Percentiles rank a stretch among this genome's conserved stretches.
These are phyloP conservation scores for Camellia japonica DNA, from an alignment of 148 eudicot genomes.

Conservation along the genomic window DNA sequence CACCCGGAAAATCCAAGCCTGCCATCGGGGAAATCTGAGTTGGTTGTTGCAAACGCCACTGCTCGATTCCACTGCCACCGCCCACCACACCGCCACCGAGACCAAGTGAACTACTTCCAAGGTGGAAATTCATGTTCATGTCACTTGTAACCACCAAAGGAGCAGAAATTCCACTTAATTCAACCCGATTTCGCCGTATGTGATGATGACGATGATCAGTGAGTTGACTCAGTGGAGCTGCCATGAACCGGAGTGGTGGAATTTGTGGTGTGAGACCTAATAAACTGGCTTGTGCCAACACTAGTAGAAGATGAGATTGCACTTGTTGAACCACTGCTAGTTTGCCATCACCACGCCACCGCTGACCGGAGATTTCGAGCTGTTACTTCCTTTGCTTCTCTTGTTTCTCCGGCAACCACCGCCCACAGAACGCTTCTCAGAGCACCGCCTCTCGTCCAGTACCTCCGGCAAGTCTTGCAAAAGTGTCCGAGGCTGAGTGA, in stretches of 20 bases:
- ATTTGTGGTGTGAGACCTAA: slow-evolving; percentile 25
- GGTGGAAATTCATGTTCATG: slow-evolving; percentile 27
- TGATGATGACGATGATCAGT: no score
- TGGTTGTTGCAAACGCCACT: slow-evolving; percentile 28
- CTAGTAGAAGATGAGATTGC: slow-evolving; percentile 17
- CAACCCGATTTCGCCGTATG: slow-evolving; percentile 31
- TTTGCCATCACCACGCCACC: slow-evolving; percentile 25
- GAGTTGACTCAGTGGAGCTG: no score
- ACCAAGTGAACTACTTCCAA: slow-evolving; percentile 29
- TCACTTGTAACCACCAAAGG: slow-evolving; percentile 28
- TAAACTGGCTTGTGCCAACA: slow-evolving; percentile 16
- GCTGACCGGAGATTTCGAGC: slow-evolving; percentile 41
- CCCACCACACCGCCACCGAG: no score
- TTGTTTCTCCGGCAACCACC: slow-evolving; percentile 71
- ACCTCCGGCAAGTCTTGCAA: slow-evolving; percentile 64
- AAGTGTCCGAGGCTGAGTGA: slow-evolving; percentile 71
- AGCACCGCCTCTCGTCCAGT: slow-evolving; percentile 72
- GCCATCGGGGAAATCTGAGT: slow-evolving; percentile 22
- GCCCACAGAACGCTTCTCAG: slow-evolving; percentile 57
- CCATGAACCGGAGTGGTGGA: slow-evolving; percentile 32
- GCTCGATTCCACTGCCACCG: slow-evolving; percentile 20
- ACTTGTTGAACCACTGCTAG: slow-evolving; percentile 30
- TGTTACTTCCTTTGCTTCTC: slow-evolving; percentile 37
- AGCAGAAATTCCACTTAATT: slow-evolving; percentile 31
- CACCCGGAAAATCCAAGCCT: slow-evolving; percentile 27